Percentiles rank a stretch among this genome's conserved stretches.
Conservation (phyloP, 2,329 filamentous ascomycete species). For the Ceratocystis ficicola region DNA sequence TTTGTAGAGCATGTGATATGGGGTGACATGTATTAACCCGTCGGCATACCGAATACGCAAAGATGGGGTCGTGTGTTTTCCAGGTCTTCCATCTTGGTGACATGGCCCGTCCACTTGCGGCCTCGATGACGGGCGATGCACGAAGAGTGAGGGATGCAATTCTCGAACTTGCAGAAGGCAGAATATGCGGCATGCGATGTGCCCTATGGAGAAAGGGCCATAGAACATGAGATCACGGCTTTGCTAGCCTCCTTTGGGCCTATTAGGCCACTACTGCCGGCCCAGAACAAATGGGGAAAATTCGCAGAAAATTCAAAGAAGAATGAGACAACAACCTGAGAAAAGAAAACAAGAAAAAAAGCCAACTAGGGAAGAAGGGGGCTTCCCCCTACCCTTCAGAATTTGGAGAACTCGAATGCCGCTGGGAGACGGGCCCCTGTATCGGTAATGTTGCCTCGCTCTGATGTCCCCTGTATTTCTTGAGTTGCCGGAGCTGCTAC, state of each 20-base stretch:
- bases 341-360: slow-evolving; percentile 21
- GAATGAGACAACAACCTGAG: slow-evolving; percentile 17
- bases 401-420: background rate
- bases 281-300: slow-evolving; percentile 21
- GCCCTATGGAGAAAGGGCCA: too few relatives aligned
- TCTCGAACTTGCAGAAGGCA: too few relatives aligned
- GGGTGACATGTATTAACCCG: background rate
- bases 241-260: background rate
- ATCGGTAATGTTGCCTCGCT: background rate
- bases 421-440: background rate
- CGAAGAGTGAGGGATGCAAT: background rate
- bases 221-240: too few relatives aligned
- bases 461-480: background rate
- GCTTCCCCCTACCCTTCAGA: background rate
- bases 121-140: background rate
- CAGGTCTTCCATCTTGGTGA: too few relatives aligned
- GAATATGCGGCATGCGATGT: too few relatives aligned
- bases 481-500: background rate
- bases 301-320: slow-evolving; percentile 20
- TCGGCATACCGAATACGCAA: background rate
- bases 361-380: background rate
- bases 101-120: background rate
- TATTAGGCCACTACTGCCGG: slow-evolving; percentile 5
- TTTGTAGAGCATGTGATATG: background rate
- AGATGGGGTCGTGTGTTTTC: background rate